Evolutionary conservation across 345 rosid genomes (phyloP).

Genomic region (Hirschfeldia incana): DNA sequence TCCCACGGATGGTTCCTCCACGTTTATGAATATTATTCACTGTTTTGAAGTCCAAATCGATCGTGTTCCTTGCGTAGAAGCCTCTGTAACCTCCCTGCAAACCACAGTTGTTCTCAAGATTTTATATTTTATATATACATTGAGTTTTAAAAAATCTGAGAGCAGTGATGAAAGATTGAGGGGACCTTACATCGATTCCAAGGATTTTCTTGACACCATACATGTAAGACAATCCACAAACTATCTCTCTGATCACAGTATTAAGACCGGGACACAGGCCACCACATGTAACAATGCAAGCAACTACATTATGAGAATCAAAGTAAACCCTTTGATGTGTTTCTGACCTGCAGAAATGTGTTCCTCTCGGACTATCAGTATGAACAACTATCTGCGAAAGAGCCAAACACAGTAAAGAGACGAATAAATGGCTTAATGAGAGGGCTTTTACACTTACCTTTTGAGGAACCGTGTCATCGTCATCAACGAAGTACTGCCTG

Average conservation of each 20-base stretch:
- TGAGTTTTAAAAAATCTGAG: neutral
- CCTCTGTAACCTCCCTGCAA: constrained; percentile 84
- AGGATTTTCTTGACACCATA: constrained; percentile 74
- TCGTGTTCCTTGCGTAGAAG: constrained; percentile 68
- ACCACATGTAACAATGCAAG: constrained; percentile 86
- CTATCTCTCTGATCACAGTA: constrained; percentile 81
- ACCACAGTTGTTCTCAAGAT: constrained; percentile 7
- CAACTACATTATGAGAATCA: constrained; percentile 72
- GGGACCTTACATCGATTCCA: constrained; percentile 70
- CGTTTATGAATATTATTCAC: constrained; percentile 78
- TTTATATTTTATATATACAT: neutral
- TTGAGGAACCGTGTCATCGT: constrained; percentile 75
- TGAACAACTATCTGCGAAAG: constrained; percentile 63
- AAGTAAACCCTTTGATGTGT: constrained; percentile 87
- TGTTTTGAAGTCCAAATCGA: constrained; percentile 53
- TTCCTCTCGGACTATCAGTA: constrained; percentile 69
- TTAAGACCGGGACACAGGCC: constrained; percentile 92
- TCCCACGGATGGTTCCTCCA: constrained; percentile 79
- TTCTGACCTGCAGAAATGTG: constrained; percentile 87
- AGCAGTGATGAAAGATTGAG: too few species aligned
- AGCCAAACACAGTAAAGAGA: neutral
- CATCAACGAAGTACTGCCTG: constrained; percentile 90
- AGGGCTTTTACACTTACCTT: constrained; percentile 45
- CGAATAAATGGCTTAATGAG: neutral
- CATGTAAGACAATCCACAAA: constrained; percentile 69